Percentiles rank a stretch among this genome's conserved stretches.
phyloP scores from a whole-genome alignment of 345 rosid species.

The Citrus australasica region DNA sequence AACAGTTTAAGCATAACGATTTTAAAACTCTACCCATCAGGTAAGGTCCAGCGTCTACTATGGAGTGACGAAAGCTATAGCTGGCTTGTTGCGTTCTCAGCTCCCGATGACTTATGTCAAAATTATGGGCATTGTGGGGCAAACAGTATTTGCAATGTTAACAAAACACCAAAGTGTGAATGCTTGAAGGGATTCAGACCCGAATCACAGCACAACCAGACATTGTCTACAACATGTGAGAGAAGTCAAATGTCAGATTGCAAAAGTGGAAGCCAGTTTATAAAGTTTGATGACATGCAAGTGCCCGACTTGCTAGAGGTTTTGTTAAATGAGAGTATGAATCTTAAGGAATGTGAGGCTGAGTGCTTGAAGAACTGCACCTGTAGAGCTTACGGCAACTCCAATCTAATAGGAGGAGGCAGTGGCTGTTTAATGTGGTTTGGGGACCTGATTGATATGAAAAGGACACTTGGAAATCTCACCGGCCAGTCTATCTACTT shows the following conservation, averaged over 20 bases:
- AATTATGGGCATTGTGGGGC: constrained; percentile 22
- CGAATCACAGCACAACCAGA: constrained; percentile 10
- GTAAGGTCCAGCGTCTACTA: constrained; percentile 4
- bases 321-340: background rate
- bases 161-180: constrained; percentile 24
- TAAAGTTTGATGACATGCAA: background rate
- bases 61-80: constrained; percentile 14
- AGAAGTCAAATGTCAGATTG: background rate
- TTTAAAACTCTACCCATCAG: background rate
- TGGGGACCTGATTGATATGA: background rate
- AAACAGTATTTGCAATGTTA: constrained; percentile 16
- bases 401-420: background rate
- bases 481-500: constrained; percentile 23
- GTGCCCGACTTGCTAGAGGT: background rate
- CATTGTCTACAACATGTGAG: background rate
- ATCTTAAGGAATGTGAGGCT: constrained; percentile 16
- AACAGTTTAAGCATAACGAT: background rate
- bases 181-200: constrained; percentile 28
- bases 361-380: background rate
- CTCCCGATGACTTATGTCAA: constrained; percentile 22
- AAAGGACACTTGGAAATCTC: background rate
- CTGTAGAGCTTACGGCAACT: background rate
- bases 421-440: background rate
- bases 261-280: background rate
- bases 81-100: constrained; percentile 10